Evolutionary conservation across 2,329 filamentous ascomycete species (phyloP).

Genomic region (Aureobasidium sp.): DNA sequence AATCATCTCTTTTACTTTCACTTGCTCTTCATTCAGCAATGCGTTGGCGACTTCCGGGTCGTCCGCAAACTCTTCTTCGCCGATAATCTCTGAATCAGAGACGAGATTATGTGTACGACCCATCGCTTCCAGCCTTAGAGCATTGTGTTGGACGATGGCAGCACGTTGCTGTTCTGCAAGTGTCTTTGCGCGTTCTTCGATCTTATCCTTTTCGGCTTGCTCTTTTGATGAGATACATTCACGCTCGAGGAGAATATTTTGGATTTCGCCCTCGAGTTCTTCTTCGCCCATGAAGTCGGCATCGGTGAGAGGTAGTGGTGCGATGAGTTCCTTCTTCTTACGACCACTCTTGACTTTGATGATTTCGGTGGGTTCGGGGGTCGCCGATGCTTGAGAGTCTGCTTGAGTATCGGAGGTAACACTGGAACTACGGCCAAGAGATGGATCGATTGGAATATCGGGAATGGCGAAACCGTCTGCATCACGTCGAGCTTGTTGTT

Average conservation of each 20-base stretch:
- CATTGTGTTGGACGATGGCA: conserved; percentile 51
- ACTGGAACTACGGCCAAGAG: conserved; percentile 23
- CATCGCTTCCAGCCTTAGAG: conserved; percentile 54
- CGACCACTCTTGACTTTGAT: conserved; percentile 7
- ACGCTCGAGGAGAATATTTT: conserved; percentile 35
- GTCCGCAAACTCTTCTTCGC: conserved; percentile 85
- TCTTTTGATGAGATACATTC: conserved; percentile 32
- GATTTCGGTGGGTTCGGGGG: not conserved
- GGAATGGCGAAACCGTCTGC: conserved; percentile 48
- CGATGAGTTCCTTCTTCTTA: conserved; percentile 26
- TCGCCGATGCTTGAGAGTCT: conserved; percentile 28
- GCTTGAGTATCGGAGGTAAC: conserved; percentile 27
- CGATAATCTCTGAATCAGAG: conserved; percentile 64
- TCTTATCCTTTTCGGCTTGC: conserved; percentile 34
- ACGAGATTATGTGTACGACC: conserved; percentile 38
- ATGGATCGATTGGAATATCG: conserved; percentile 32
- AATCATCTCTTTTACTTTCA: conserved; percentile 85
- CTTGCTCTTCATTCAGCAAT: conserved; percentile 76
- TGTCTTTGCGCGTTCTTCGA: conserved; percentile 30
- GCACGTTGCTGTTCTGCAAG: conserved; percentile 33
- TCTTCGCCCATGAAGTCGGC: conserved; percentile 54
- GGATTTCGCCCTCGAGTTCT: conserved; percentile 52
- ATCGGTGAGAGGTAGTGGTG: conserved; percentile 38
- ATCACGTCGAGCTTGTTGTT: conserved; percentile 38
- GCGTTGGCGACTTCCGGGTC: conserved; percentile 91